These are phyloP conservation scores for Phytopythium litorale DNA, from an alignment of 352 stramenopile species.

Conservation along the genomic window DNA sequence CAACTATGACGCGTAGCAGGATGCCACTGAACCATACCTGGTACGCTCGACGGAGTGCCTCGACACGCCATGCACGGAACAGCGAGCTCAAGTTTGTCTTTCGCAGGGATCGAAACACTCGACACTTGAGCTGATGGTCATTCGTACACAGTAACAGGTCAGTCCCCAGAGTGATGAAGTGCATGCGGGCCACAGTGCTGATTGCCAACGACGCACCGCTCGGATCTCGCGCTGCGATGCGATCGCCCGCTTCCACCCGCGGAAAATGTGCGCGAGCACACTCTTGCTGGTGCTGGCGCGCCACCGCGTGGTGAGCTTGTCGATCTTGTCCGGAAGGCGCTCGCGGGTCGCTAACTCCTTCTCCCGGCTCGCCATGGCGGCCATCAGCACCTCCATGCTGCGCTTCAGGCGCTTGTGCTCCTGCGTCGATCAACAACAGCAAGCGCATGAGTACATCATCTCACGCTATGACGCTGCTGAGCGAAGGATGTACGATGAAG, in stretches of 20 bases:
- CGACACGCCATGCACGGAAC: conserved; percentile 71
- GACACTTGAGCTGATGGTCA: conserved; percentile 46
- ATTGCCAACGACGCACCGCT: conserved; percentile 14
- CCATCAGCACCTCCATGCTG: conserved; percentile 44
- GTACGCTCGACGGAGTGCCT: conserved; percentile 63
- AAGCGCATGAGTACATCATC: neutral
- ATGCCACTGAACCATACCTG: conserved; percentile 20
- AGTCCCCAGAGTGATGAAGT: neutral
- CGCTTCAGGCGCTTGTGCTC: conserved; percentile 58
- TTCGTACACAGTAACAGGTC: neutral
- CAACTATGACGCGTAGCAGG: neutral
- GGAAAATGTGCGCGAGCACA: conserved; percentile 35
- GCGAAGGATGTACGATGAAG: conserved; percentile 38
- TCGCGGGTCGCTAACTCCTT: conserved; percentile 32
- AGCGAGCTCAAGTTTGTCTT: conserved; percentile 51
- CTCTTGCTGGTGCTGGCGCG: conserved; percentile 13
- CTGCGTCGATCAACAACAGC: conserved; percentile 13
- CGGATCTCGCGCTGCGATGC: conserved; percentile 40
- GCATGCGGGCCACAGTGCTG: neutral
- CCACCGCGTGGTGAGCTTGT: conserved; percentile 26
- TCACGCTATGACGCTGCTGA: neutral
- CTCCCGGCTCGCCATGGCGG: conserved; percentile 51
- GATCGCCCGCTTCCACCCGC: conserved; percentile 36
- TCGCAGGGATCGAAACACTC: conserved; percentile 46
- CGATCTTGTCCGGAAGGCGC: conserved; percentile 39